phyloP scores from a whole-genome alignment of 1,284 basidiomycete species.

The Thecaphora frezii region DNA sequence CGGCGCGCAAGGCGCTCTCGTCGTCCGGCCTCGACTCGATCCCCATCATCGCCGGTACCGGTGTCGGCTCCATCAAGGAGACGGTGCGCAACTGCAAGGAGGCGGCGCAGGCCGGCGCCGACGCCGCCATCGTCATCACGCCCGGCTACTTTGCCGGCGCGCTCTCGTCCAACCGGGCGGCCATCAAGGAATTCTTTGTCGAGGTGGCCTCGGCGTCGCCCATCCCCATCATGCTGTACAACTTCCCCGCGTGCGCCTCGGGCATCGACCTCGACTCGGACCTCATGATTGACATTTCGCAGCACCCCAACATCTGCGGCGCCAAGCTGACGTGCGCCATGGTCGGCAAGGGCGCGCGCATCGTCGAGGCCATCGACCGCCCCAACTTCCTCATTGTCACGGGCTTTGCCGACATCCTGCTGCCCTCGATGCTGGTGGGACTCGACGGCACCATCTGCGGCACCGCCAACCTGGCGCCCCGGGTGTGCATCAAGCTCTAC shows the following conservation, averaged over 20 bases:
- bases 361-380: constrained; percentile 68
- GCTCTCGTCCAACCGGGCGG: constrained; percentile 65
- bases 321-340: constrained; percentile 84
- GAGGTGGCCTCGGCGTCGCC: constrained; percentile 76
- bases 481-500: constrained; percentile 69
- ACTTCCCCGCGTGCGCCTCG: constrained; percentile 71
- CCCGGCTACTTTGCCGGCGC: constrained; percentile 83
- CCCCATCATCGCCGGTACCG: constrained; percentile 80
- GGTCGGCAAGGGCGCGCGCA: constrained; percentile 83
- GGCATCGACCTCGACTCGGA: constrained; percentile 86
- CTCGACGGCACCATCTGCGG: constrained; percentile 39
- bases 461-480: constrained; percentile 60
- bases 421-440: constrained; percentile 31
- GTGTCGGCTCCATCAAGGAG: constrained; percentile 76
- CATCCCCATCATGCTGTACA: constrained; percentile 85
- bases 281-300: constrained; percentile 75
- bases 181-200: constrained; percentile 76
- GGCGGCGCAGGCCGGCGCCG: constrained; percentile 78
- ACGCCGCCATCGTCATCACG: constrained; percentile 77
- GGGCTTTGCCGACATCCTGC: constrained; percentile 32
- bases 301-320: constrained; percentile 82
- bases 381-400: constrained; percentile 30
- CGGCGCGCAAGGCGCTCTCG: constrained; percentile 74
- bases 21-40: constrained; percentile 66
- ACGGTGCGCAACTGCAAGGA: constrained; percentile 73